These are phyloP conservation scores for Zygoascus bituminiphila DNA, from an alignment of 805 yeast species.

Conservation along the genomic window DNA sequence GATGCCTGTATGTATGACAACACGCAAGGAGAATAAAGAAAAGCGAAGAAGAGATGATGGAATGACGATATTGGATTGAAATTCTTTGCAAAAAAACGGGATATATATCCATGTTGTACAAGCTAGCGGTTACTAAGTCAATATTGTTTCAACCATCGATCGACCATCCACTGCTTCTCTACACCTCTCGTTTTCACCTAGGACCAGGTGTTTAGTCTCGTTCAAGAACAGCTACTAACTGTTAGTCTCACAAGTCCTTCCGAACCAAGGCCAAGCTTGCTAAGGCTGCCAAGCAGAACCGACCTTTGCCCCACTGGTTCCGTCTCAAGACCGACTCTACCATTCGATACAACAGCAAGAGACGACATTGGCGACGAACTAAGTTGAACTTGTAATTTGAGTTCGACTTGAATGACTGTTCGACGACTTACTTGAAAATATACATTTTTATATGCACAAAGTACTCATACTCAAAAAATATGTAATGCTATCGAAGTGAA, in stretches of 20 bases:
- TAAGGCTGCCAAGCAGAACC: constrained; percentile 97
- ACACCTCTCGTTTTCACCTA: no score
- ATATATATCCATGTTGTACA: no score
- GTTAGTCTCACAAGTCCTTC: constrained; percentile 74
- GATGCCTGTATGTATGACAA: constrained; percentile 7
- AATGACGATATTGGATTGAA: no score
- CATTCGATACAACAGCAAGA: constrained; percentile 98
- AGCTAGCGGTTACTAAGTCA: no score
- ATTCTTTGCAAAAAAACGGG: no score
- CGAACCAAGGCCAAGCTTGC: constrained; percentile 97
- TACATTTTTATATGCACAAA: background rate
- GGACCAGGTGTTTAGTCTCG: no score
- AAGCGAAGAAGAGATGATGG: background rate
- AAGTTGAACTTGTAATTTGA: constrained; percentile 83
- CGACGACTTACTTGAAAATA: background rate
- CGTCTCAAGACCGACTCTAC: constrained; percentile 97
- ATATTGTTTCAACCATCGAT: no score
- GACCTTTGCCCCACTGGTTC: constrained; percentile 99
- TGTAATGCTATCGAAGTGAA: background rate
- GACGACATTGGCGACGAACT: constrained; percentile 99
- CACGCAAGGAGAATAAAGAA: background rate
- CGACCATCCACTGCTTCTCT: no score
- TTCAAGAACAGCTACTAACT: constrained; percentile 7
- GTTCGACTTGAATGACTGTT: background rate
- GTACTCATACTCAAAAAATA: background rate